Conservation (phyloP, 306 rosid genomes). For the Malus sylvestris region DNA sequence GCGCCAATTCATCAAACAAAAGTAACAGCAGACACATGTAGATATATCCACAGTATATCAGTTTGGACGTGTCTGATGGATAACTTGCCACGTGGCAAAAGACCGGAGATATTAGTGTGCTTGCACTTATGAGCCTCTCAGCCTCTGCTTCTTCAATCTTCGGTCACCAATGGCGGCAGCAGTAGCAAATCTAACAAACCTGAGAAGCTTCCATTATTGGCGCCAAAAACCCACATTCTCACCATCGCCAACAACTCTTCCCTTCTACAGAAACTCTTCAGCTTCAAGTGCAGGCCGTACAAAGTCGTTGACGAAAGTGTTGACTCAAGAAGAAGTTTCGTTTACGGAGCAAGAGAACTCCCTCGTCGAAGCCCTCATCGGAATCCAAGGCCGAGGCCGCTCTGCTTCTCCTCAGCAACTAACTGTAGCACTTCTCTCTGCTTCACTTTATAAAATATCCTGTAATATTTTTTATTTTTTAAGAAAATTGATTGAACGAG, state of each 20-base stretch:
- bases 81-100: conserved; percentile 1
- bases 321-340: conserved; percentile 34
- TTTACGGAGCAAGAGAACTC: conserved; percentile 54
- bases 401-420: conserved; percentile 79
- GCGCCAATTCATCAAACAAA: conserved; percentile 5
- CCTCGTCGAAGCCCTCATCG: conserved; percentile 70
- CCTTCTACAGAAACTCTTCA: not conserved
- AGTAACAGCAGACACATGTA: not conserved
- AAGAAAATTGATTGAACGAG: not conserved
- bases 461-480: not conserved
- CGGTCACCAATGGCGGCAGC: conserved; percentile 15
- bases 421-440: conserved; percentile 18
- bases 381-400: conserved; percentile 92
- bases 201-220: conserved; percentile 5
- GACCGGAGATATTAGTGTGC: not conserved
- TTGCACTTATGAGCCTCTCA: not conserved
- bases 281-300: not conserved
- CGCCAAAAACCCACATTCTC: conserved; percentile 13
- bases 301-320: conserved; percentile 11
- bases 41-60: not conserved
- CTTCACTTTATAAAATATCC: not conserved
- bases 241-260: not conserved
- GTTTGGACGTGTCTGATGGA: conserved; percentile 13
- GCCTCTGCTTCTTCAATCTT: not conserved
- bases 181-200: conserved; percentile 5